Evolutionary conservation across 140 eudicot species (phyloP), one percentile per base, ranked within the genome.

Genomic region (Eryngium alpinum): DNA sequence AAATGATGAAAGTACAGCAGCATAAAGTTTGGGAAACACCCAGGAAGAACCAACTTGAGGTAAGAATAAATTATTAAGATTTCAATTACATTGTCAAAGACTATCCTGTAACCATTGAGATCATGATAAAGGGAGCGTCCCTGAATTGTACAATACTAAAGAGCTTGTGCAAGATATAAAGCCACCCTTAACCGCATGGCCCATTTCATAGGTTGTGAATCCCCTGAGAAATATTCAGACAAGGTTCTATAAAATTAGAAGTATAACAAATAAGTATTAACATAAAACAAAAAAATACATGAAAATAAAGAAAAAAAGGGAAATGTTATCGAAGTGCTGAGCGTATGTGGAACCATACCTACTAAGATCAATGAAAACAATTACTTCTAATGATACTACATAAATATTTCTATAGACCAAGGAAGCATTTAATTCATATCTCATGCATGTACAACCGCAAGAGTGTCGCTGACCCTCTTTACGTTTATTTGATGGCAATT

Each of bases 131-230:
- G 94, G 67, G 92, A 86, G 22, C 97, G 94, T 19, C 97, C 98
- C 75, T 83, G 88, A 81, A 86, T 92, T 32, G 97, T 92, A 91
- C 98, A 94, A 83, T 94, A 92, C 77, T 92, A 97, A 71, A 94
- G 87, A 81, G 97, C 96, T 84, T 92, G 92, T 77, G 97, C 92
- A 79, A 94, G 93, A 90, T 92, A 84, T 59, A 94, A 82, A 18
- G 97, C 97, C 81, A 94, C 98, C 88, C 97, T 86, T 89, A 94
- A 87, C 69, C 98, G 91, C 97, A 94, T 92, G 63, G 97, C 92
- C 98, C 98, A 94, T 89, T 92, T 94, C 98, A 94, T 90, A 43
- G 98, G 98, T 10, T 92, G 98, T 72, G 96, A 73, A 83, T 94
- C 97, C 98, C 98, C 98, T 94, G 82, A 75, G 33, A 80, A 85